Percentiles rank a stretch among this genome's conserved stretches.
Conservation (phyloP, 495 filamentous ascomycete genomes). For the Hyphodiscus hymeniophilus region DNA sequence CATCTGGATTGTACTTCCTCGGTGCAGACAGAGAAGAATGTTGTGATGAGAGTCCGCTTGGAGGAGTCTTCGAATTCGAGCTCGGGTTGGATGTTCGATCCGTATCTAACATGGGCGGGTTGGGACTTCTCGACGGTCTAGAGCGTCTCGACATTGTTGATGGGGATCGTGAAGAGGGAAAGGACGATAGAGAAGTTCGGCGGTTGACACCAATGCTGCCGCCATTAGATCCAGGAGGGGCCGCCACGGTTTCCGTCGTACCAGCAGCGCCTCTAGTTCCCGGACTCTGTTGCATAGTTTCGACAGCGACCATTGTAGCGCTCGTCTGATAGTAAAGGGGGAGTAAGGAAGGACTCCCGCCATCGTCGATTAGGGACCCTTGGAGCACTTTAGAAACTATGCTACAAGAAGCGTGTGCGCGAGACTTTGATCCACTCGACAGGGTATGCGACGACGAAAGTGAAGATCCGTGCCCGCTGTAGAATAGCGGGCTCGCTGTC, state of each 20-base stretch:
- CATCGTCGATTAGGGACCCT: neutral
- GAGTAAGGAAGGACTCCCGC: neutral
- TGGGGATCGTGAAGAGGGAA: conserved; percentile 45
- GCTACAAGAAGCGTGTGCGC: too few relatives aligned
- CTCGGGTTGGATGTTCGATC: conserved; percentile 44
- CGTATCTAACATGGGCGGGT: conserved; percentile 37
- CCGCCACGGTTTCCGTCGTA: conserved; percentile 20
- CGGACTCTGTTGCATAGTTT: conserved; percentile 15
- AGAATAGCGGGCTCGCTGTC: too few relatives aligned
- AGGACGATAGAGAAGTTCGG: conserved; percentile 51
- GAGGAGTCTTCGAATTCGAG: conserved; percentile 48
- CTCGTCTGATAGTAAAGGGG: conserved; percentile 7
- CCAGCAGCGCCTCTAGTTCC: conserved; percentile 13
- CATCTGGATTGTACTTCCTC: conserved; percentile 33
- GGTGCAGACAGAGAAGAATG: conserved; percentile 43
- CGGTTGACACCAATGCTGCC: conserved; percentile 23
- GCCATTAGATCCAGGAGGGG: conserved; percentile 23
- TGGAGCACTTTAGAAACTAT: neutral
- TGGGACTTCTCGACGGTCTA: conserved; percentile 38
- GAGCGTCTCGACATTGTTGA: conserved; percentile 39
- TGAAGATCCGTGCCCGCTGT: too few relatives aligned
- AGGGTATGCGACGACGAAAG: too few relatives aligned
- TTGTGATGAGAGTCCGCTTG: conserved; percentile 44
- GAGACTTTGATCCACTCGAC: too few relatives aligned
- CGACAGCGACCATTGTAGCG: neutral